Conservation (phyloP, 305 asterid genomes). For the Plantago coronopus region DNA sequence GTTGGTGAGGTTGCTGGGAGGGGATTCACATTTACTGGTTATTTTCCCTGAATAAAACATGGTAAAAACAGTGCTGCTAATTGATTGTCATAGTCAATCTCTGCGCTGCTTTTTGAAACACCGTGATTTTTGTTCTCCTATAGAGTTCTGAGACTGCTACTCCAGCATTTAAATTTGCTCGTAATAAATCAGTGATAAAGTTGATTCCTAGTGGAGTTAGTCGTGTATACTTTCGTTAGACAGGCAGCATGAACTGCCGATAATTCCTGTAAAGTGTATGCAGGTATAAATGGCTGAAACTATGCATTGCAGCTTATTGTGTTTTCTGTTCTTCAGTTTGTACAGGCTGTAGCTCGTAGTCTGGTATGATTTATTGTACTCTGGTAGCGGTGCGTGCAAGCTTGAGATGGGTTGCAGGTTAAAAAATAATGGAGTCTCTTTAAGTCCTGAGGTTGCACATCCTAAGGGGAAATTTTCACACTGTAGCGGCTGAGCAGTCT, state of each 20-base stretch:
- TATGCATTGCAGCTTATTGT: too few relatives aligned
- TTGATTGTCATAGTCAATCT: background rate
- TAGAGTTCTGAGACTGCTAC: conserved; percentile 39
- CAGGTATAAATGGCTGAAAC: background rate
- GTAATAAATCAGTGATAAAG: conserved; percentile 41
- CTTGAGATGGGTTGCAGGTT: too few relatives aligned
- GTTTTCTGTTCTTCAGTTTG: too few relatives aligned
- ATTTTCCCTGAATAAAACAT: conserved; percentile 44
- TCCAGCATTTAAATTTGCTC: conserved; percentile 30
- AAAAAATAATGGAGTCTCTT: too few relatives aligned
- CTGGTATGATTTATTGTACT: too few relatives aligned
- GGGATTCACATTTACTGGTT: conserved; percentile 85
- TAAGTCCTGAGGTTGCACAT: too few relatives aligned
- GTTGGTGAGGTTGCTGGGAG: conserved; percentile 87
- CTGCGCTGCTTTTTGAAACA: conserved; percentile 12
- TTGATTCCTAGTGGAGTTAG: background rate
- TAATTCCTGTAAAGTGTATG: background rate
- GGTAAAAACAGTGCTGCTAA: background rate
- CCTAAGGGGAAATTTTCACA: too few relatives aligned
- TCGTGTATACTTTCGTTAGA: background rate
- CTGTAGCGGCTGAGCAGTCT: too few relatives aligned
- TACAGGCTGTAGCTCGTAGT: too few relatives aligned
- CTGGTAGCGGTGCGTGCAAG: too few relatives aligned
- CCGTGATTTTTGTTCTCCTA: conserved; percentile 34
- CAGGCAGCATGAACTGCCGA: conserved; percentile 1